Evolutionary conservation across 1,284 basidiomycete species (phyloP).

Genomic region (Farysia itapuensis): DNA sequence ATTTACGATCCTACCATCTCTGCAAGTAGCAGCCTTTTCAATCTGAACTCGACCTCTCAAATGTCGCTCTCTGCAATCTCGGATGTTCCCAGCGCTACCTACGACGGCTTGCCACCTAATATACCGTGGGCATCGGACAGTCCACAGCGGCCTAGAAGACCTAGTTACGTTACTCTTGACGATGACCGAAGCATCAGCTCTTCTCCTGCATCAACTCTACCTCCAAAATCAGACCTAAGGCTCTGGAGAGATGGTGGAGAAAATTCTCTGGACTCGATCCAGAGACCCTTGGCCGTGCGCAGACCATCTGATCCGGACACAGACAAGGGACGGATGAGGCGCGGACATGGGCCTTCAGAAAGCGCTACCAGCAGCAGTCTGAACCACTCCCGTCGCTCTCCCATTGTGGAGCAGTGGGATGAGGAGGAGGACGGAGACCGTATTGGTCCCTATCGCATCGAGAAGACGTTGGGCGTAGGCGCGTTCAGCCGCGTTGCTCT

Average conservation of each 20-base stretch:
- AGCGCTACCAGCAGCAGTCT: slow-evolving; percentile 23
- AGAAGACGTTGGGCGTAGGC: slow-evolving; percentile 52
- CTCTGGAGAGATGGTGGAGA: slow-evolving; percentile 21
- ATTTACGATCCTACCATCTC: slow-evolving; percentile 7
- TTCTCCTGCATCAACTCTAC: slow-evolving; percentile 16
- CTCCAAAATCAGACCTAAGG: slow-evolving; percentile 6
- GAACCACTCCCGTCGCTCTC: slow-evolving; percentile 1
- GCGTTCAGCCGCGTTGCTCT: slow-evolving; percentile 56
- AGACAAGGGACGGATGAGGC: background rate
- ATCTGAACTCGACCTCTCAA: slow-evolving; percentile 28
- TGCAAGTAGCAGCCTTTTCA: slow-evolving; percentile 5
- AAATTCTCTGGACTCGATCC: slow-evolving; percentile 15
- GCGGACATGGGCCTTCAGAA: slow-evolving; percentile 36
- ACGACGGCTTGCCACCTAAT: slow-evolving; percentile 21
- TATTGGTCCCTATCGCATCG: slow-evolving; percentile 45
- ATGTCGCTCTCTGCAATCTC: slow-evolving; percentile 29
- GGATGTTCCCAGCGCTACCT: slow-evolving; percentile 30
- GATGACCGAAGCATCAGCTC: slow-evolving; percentile 30
- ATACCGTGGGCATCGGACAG: slow-evolving; percentile 21
- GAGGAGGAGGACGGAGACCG: slow-evolving; percentile 43
- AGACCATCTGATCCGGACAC: background rate
- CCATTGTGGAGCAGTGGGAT: slow-evolving; percentile 13
- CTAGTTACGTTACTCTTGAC: slow-evolving; percentile 19
- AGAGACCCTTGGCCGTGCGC: slow-evolving; percentile 1
- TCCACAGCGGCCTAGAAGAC: slow-evolving; percentile 9